phyloP scores from a whole-genome alignment of 2,329 filamentous ascomycete genomes.

The Ascosphaera aggregata region DNA sequence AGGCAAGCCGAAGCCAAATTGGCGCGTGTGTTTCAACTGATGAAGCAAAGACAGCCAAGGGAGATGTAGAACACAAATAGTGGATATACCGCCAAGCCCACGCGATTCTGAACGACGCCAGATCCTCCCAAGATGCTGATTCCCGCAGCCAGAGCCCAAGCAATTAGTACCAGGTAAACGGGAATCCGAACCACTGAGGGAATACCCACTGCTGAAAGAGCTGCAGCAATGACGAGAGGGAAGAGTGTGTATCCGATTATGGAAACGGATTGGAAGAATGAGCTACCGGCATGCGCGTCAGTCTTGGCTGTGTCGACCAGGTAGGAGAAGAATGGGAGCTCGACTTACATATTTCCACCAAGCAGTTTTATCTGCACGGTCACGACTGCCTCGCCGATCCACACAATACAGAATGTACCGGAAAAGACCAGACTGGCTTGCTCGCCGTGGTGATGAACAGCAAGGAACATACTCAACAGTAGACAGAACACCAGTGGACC shows the following conservation, averaged over 20 bases:
- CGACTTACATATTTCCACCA: slow-evolving; percentile 81
- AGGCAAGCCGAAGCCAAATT: too few relatives aligned
- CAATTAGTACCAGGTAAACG: slow-evolving; percentile 67
- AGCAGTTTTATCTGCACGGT: slow-evolving; percentile 95
- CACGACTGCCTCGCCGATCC: slow-evolving; percentile 89
- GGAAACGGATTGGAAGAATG: slow-evolving; percentile 91
- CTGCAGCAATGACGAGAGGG: slow-evolving; percentile 75
- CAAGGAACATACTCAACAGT: slow-evolving; percentile 66
- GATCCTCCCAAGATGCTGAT: slow-evolving; percentile 91
- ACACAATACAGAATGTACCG: slow-evolving; percentile 88
- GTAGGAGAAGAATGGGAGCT: too few relatives aligned
- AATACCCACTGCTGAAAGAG: slow-evolving; percentile 64
- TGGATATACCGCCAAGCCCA: slow-evolving; percentile 83
- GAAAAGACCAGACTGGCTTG: slow-evolving; percentile 85
- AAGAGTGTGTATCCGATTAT: slow-evolving; percentile 98
- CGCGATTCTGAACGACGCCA: slow-evolving; percentile 83
- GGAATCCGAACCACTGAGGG: slow-evolving; percentile 67
- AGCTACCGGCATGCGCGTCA: slow-evolving; percentile 29
- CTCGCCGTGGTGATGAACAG: slow-evolving; percentile 51
- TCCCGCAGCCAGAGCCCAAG: slow-evolving; percentile 85
- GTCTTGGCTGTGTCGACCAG: too few relatives aligned
- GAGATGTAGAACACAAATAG: slow-evolving; percentile 88
- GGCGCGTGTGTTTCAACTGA: slow-evolving; percentile 38
- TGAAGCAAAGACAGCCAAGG: slow-evolving; percentile 87
- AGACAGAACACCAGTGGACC: slow-evolving; percentile 88